Evolutionary conservation across 1,284 basidiomycete genomes (phyloP).

Genomic region (Cronartium ribicola): DNA sequence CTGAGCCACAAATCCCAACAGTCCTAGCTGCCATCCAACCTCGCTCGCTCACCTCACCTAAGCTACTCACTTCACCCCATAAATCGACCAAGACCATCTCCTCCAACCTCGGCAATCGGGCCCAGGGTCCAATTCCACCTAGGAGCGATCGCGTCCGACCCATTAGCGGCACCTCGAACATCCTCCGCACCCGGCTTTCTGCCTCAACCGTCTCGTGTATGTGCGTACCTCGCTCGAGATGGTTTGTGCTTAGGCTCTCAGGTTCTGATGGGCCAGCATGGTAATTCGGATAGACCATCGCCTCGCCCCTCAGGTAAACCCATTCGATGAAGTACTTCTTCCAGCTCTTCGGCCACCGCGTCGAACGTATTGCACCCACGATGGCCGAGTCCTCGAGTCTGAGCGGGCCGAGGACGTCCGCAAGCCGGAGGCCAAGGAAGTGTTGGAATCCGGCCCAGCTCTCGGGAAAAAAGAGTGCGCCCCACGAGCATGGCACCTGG

Average conservation of each 20-base stretch:
- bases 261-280: constrained; percentile 52
- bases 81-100: constrained; percentile 66
- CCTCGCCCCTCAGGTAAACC: constrained; percentile 69
- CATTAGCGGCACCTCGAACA: constrained; percentile 69
- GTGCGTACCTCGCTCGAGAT: constrained; percentile 73
- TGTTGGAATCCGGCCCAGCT: constrained; percentile 76
- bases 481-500: constrained; percentile 80
- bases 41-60: constrained; percentile 54
- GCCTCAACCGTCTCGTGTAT: constrained; percentile 55
- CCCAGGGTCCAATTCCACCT: constrained; percentile 45
- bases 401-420: constrained; percentile 11
- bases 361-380: constrained; percentile 69
- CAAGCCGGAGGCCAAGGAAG: constrained; percentile 65
- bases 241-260: constrained; percentile 72
- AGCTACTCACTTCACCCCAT: constrained; percentile 59
- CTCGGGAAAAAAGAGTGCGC: constrained; percentile 78
- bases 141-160: constrained; percentile 19
- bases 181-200: constrained; percentile 56
- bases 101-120: constrained; percentile 60
- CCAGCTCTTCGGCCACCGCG: constrained; percentile 73
- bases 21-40: constrained; percentile 49
- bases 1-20: constrained; percentile 44
- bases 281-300: constrained; percentile 81
- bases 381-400: constrained; percentile 55
- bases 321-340: constrained; percentile 82